Conservation (phyloP, 345 rosid genomes). For the Sonneratia alba region DNA sequence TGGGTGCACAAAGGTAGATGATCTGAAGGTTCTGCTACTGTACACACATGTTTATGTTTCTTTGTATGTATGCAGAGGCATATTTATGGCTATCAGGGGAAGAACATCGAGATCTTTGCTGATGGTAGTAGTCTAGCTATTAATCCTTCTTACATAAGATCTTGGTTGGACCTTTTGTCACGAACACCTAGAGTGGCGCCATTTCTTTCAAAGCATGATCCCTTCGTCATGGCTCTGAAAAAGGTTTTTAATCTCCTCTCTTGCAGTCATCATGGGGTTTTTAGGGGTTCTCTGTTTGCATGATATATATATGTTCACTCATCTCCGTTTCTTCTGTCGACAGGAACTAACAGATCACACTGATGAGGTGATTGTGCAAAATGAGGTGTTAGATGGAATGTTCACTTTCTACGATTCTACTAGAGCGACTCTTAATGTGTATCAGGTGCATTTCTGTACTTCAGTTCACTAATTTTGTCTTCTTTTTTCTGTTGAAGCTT, state of each 20-base stretch:
- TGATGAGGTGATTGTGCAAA: conserved; percentile 65
- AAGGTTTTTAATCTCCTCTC: conserved; percentile 37
- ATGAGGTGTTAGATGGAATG: conserved; percentile 71
- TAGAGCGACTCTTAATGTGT: conserved; percentile 64
- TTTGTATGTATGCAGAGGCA: conserved; percentile 44
- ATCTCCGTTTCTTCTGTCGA: conserved; percentile 11
- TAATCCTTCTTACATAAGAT: conserved; percentile 56
- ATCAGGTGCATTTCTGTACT: conserved; percentile 47
- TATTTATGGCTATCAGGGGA: conserved; percentile 76
- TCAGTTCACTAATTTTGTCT: not conserved
- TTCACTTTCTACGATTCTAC: conserved; percentile 88
- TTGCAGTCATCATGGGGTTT: not conserved
- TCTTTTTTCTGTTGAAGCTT: not conserved
- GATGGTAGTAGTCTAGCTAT: conserved; percentile 81
- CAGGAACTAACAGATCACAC: conserved; percentile 87
- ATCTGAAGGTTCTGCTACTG: not conserved
- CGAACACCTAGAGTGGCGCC: conserved; percentile 94
- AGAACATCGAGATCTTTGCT: conserved; percentile 63
- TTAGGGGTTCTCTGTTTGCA: not conserved
- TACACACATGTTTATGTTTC: too few relatives aligned
- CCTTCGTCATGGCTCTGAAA: conserved; percentile 62
- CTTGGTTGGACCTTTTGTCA: conserved; percentile 87
- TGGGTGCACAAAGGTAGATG: not conserved
- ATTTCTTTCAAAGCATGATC: conserved; percentile 79
- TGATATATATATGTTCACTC: not conserved